phyloP scores from a whole-genome alignment of 2,329 filamentous ascomycete species.

The Phyllosticta citrichinensis region DNA sequence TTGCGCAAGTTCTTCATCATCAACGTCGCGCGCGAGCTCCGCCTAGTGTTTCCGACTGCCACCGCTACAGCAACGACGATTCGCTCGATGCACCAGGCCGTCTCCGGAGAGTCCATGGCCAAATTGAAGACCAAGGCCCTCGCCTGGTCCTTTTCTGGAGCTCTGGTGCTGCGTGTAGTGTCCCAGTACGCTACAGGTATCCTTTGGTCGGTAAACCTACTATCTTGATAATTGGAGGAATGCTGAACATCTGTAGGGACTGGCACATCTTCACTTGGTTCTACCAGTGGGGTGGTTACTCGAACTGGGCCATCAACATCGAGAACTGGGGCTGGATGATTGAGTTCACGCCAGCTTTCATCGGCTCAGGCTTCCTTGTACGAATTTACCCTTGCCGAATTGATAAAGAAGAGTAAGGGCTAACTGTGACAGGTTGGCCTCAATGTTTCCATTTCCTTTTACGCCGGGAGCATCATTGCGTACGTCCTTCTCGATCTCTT shows the following conservation, averaged over 20 bases:
- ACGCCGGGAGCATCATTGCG: constrained; percentile 44
- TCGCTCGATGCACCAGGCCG: constrained; percentile 50
- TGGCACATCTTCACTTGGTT: constrained; percentile 47
- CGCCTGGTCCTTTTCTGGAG: constrained; percentile 39
- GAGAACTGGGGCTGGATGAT: constrained; percentile 55
- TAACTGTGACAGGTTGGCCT: constrained; percentile 35
- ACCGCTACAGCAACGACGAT: constrained; percentile 54
- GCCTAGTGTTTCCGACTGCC: constrained; percentile 49
- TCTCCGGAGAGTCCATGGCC: constrained; percentile 42
- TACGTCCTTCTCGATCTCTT: too few species aligned
- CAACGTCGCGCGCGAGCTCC: constrained; percentile 51
- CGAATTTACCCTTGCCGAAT: constrained; percentile 14
- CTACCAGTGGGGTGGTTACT: constrained; percentile 46
- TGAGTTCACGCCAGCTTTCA: constrained; percentile 51
- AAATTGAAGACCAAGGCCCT: constrained; percentile 49
- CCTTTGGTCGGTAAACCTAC: constrained; percentile 46
- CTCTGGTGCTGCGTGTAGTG: constrained; percentile 45
- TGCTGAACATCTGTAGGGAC: constrained; percentile 42
- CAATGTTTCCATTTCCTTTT: constrained; percentile 50
- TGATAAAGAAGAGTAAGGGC: constrained; percentile 26
- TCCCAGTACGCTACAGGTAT: constrained; percentile 51
- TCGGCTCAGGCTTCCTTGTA: constrained; percentile 28
- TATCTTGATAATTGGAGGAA: constrained; percentile 21
- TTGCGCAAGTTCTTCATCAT: constrained; percentile 60
- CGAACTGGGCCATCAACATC: constrained; percentile 38